phyloP scores from a whole-genome alignment of 495 filamentous ascomycete genomes.

The Paragyromitra xinjiangensis region DNA sequence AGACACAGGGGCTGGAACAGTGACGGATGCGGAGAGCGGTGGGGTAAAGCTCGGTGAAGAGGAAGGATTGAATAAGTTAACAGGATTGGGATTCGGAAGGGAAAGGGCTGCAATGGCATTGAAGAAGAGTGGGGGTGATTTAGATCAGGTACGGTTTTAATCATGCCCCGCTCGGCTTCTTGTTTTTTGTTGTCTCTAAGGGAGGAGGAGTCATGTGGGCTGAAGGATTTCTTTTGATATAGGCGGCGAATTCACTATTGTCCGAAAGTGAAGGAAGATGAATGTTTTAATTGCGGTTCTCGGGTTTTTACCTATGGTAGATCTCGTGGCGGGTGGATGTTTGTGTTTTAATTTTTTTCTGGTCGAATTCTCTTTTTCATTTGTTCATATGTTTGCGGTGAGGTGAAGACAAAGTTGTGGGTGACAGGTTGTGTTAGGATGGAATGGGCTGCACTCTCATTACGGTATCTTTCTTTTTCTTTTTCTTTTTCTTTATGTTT shows the following conservation, averaged over 20 bases:
- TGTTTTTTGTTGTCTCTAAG: background rate
- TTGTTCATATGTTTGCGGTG: slow-evolving; percentile 11
- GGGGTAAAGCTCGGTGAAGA: slow-evolving; percentile 74
- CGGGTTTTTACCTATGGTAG: background rate
- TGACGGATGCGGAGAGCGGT: slow-evolving; percentile 21
- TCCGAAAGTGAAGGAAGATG: slow-evolving; percentile 36
- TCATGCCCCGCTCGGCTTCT: background rate
- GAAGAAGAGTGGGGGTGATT: slow-evolving; percentile 94
- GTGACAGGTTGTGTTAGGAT: background rate
- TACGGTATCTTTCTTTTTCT: slow-evolving; percentile 4
- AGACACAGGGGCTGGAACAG: slow-evolving; percentile 35
- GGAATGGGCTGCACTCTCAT: slow-evolving; percentile 8
- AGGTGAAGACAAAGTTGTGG: background rate
- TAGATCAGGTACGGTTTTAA: slow-evolving; percentile 75
- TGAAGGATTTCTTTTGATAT: slow-evolving; percentile 19
- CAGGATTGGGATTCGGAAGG: slow-evolving; percentile 87
- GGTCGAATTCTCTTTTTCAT: background rate
- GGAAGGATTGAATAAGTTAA: slow-evolving; percentile 76
- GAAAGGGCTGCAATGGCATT: slow-evolving; percentile 80
- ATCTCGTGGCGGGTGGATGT: background rate
- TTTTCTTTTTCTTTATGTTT: slow-evolving; percentile 3
- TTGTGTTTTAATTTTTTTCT: slow-evolving; percentile 6
- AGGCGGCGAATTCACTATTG: slow-evolving; percentile 46
- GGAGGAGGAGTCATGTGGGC: background rate
- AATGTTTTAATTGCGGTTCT: slow-evolving; percentile 2